A percentile compares a stretch with the other conserved stretches of the same genome.
Conservation (phyloP, 441 rosid species). For the Mallotus japonicus region DNA sequence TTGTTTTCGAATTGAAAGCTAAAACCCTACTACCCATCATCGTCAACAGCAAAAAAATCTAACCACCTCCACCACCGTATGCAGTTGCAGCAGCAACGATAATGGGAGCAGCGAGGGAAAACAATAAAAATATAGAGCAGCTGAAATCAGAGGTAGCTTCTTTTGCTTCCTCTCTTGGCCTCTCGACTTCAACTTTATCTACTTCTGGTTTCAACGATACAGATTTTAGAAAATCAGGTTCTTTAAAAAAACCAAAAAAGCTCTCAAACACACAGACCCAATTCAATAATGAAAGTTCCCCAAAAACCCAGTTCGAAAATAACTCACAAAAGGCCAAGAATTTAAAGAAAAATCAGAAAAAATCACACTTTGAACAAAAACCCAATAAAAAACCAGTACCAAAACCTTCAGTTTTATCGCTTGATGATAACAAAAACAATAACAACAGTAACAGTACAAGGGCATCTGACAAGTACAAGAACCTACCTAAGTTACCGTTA, state of each 20-base stretch:
- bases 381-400: constrained; percentile 34
- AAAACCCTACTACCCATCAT: no score
- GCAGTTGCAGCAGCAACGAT: no score
- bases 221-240: constrained; percentile 63
- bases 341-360: constrained; percentile 4
- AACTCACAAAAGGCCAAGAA: background rate
- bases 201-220: constrained; percentile 65
- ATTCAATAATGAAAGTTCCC: background rate
- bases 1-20: no score
- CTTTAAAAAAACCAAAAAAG: constrained; percentile 28
- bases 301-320: background rate
- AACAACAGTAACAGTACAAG: constrained; percentile 18
- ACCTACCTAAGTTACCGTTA: constrained; percentile 63
- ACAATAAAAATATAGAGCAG: constrained; percentile 29
- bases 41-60: no score
- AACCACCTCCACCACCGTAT: no score
- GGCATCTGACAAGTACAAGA: constrained; percentile 47
- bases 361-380: constrained; percentile 18
- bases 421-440: constrained; percentile 32
- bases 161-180: constrained; percentile 73
- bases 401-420: constrained; percentile 55
- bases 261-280: constrained; percentile 11
- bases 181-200: constrained; percentile 47
- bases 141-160: constrained; percentile 74
- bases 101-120: no score